Conservation (phyloP, 768 basidiomycete genomes). For the Kwoniella botswanensis region DNA sequence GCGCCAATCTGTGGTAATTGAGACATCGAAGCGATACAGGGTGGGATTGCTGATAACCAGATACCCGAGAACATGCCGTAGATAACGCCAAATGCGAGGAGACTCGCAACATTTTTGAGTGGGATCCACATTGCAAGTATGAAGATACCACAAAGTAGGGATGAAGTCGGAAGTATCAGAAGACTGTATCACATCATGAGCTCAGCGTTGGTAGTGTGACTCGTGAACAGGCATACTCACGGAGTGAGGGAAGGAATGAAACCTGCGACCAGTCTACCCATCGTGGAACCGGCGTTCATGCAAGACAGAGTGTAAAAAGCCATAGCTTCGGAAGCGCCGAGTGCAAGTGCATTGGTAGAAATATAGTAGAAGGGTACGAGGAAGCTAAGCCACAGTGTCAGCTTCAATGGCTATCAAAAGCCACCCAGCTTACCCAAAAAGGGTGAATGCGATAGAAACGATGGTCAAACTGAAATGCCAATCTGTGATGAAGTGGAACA, state of each 20-base stretch:
- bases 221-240: neutral
- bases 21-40: slow-evolving; percentile 5
- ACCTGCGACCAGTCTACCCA: slow-evolving; percentile 4
- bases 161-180: neutral
- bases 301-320: slow-evolving; percentile 1
- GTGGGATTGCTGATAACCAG: slow-evolving; percentile 1
- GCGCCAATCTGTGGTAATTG: slow-evolving; percentile 4
- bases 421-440: slow-evolving; percentile 1
- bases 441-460: neutral
- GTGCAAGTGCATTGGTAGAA: slow-evolving; percentile 3
- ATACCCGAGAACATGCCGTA: slow-evolving; percentile 6
- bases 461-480: neutral
- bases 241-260: neutral
- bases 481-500: neutral
- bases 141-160: slow-evolving; percentile 2
- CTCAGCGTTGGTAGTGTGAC: neutral
- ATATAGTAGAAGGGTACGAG: slow-evolving; percentile 12
- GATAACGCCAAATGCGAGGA: slow-evolving; percentile 6
- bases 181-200: neutral
- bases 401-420: neutral
- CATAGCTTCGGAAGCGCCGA: neutral
- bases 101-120: neutral
- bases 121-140: slow-evolving; percentile 6
- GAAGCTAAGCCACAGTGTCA: neutral
- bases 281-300: slow-evolving; percentile 9